Conservation (phyloP, 768 basidiomycete species). For the Auricularia heimuer region DNA sequence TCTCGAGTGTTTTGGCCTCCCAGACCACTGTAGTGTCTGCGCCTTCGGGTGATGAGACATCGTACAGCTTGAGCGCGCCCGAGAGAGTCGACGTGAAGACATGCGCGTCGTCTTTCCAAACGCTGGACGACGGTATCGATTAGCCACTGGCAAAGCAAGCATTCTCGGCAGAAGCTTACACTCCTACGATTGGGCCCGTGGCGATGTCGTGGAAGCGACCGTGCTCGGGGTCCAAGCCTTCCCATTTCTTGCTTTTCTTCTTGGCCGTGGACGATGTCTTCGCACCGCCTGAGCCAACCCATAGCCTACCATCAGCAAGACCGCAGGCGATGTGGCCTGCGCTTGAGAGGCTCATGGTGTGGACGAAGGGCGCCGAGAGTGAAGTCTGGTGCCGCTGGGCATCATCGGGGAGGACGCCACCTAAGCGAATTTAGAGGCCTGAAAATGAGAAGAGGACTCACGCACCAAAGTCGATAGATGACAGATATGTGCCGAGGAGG, state of each 20-base stretch:
- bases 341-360: conserved; percentile 48
- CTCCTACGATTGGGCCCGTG: conserved; percentile 62
- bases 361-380: conserved; percentile 67
- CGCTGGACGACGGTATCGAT: conserved; percentile 14
- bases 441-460: conserved; percentile 4
- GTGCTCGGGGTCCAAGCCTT: conserved; percentile 45
- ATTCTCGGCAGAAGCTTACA: conserved; percentile 33
- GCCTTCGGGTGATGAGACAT: conserved; percentile 21
- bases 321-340: conserved; percentile 57
- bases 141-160: neutral
- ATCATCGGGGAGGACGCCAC: conserved; percentile 25
- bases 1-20: conserved; percentile 31
- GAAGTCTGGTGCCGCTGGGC: conserved; percentile 28
- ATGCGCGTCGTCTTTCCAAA: conserved; percentile 35
- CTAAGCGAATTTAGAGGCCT: neutral
- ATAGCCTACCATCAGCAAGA: conserved; percentile 66
- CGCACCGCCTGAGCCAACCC: conserved; percentile 61
- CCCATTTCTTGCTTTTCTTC: conserved; percentile 62
- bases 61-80: conserved; percentile 38
- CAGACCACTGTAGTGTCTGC: conserved; percentile 34
- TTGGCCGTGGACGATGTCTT: conserved; percentile 28
- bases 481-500: conserved; percentile 43
- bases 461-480: conserved; percentile 50
- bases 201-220: conserved; percentile 42
- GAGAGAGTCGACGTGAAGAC: conserved; percentile 52